phyloP scores from a whole-genome alignment of 2,329 filamentous ascomycete genomes.

The Cladosporium sp. region DNA sequence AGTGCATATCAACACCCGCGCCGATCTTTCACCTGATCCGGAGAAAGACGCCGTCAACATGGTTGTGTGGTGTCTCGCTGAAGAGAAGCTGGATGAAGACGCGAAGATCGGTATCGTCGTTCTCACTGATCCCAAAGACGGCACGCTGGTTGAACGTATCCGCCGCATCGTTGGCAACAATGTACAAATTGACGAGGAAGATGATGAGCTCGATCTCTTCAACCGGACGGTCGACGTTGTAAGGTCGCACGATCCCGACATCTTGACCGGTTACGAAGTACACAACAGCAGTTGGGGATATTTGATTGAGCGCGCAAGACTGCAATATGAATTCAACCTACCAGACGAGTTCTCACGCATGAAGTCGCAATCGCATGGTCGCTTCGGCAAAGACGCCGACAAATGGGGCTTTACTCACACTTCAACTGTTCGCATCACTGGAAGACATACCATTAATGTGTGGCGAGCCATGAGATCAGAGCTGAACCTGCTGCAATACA shows the following conservation, averaged over 20 bases:
- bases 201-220: constrained; percentile 80
- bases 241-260: constrained; percentile 80
- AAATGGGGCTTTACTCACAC: constrained; percentile 94
- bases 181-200: constrained; percentile 71
- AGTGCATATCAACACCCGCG: constrained; percentile 85
- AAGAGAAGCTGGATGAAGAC: constrained; percentile 68
- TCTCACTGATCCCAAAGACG: constrained; percentile 56
- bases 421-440: constrained; percentile 88
- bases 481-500: constrained; percentile 88
- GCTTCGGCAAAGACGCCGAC: constrained; percentile 83
- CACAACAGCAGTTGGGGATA: constrained; percentile 95
- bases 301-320: constrained; percentile 81
- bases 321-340: constrained; percentile 86
- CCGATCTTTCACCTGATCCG: constrained; percentile 79
- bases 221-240: constrained; percentile 87
- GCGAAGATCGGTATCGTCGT: constrained; percentile 72
- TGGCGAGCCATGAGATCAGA: constrained; percentile 97
- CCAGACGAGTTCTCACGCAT: constrained; percentile 90
- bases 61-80: constrained; percentile 78
- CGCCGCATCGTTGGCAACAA: constrained; percentile 56
- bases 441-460: constrained; percentile 93
- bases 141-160: constrained; percentile 62
- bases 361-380: constrained; percentile 78
- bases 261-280: constrained; percentile 92
- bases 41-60: constrained; percentile 86